Base-by-base conservation (phyloP, 2,329 filamentous ascomycete species). In the Lecanosticta acicola region DNA sequence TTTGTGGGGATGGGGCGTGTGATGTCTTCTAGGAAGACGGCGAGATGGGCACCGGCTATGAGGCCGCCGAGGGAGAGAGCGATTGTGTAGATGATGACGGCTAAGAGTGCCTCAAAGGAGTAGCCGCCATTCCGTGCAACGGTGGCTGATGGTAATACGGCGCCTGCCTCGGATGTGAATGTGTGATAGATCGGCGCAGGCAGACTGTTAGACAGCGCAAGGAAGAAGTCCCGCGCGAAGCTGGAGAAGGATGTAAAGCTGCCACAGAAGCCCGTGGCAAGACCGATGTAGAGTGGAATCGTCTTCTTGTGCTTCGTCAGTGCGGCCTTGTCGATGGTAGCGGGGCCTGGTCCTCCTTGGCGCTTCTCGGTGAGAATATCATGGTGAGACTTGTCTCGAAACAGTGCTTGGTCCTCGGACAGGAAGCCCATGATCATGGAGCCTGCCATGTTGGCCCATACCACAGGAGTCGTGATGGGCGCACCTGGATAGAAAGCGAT, bases 221-320 rank as follows among this genome's bases (percentile, higher is more conserved):
- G 75, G 62, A 94, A 94, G 11, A 76, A 68, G 58, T 94, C 90
- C 4, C 86, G 78, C 38, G 90, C 82, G 62, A 94, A 94, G 16
- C 83, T 81, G 0, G 89, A 94, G 67, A 95, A 95, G 8, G 85
- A 90, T 0, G 90, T 96, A 60, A 93, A 87, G 55, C 85, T 90
- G 51, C 91, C 87, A 59, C 88, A 94, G 66, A 93, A 93, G 9
- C 85, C 91, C 0, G 85, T 94, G 0, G 87, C 80, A 4, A 96
- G 78, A 41, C 86, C 90, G 48, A 94, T 84, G 62, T 94, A 95
- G 0, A 95, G 73, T 0, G 91, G 90, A 20, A 94, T 85, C 0
- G 85, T 86, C 71, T 94, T 94, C 64, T 95, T 95, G 19, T 65
- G 74, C 60, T 83, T 71, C 4, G 49, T 53, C 37, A 70, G 65